phyloP scores from a whole-genome alignment of 75 land plant genomes.

The Pinus tabuliformis region DNA sequence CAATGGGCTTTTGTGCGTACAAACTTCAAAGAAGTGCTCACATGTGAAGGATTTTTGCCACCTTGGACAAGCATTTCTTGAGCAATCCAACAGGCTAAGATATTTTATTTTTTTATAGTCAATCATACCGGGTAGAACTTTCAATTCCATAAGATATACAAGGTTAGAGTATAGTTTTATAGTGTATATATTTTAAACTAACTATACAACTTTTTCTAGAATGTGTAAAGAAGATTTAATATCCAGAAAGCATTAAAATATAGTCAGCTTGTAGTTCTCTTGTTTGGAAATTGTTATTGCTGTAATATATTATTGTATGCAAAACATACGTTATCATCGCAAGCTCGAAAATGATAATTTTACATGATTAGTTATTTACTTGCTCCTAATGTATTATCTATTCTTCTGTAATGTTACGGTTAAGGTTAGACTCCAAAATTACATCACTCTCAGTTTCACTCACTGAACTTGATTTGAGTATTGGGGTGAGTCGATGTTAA shows the following conservation, averaged over 20 bases:
- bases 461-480: not conserved
- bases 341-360: not conserved
- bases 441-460: not conserved
- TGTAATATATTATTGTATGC: not conserved
- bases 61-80: not conserved
- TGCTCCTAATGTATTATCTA: not conserved
- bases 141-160: not conserved
- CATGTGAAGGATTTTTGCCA: not conserved
- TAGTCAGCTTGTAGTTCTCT: not conserved
- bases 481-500: not conserved
- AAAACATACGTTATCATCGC: not conserved
- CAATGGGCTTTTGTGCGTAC: not conserved
- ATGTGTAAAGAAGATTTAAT: not conserved
- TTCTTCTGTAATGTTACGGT: not conserved
- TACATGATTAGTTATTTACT: not conserved
- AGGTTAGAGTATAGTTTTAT: not conserved
- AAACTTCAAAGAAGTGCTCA: not conserved
- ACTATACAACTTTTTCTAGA: not conserved
- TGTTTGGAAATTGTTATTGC: not conserved
- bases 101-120: not conserved
- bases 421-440: not conserved
- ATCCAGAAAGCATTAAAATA: not conserved
- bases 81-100: not conserved
- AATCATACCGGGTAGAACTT: not conserved
- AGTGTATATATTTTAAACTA: not conserved